phyloP scores from a whole-genome alignment of 2,329 filamentous ascomycete species.

The Penicillium rolfsii region DNA sequence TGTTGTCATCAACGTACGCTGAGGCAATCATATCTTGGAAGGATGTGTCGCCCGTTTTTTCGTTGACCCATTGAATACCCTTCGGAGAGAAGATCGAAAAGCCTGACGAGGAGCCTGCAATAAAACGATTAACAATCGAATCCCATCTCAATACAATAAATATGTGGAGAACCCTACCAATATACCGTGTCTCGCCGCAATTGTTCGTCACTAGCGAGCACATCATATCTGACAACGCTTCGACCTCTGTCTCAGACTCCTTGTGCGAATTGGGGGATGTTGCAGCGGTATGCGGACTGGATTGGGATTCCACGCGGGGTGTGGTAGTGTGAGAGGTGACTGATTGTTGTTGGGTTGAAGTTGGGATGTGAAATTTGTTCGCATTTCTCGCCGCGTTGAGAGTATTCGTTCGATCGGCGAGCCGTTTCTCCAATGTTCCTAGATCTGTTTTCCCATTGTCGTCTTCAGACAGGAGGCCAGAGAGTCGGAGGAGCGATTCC shows the following conservation, averaged over 20 bases:
- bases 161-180: constrained; percentile 63
- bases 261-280: constrained; percentile 58
- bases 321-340: constrained; percentile 48
- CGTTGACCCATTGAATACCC: constrained; percentile 97
- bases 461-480: constrained; percentile 82
- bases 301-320: constrained; percentile 50
- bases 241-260: constrained; percentile 70
- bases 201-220: constrained; percentile 96
- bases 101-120: constrained; percentile 84
- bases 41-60: constrained; percentile 92
- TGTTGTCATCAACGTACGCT: constrained; percentile 89
- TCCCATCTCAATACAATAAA: neutral
- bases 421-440: constrained; percentile 79
- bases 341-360: constrained; percentile 39
- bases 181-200: constrained; percentile 91
- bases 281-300: constrained; percentile 55
- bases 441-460: constrained; percentile 85
- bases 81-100: constrained; percentile 99
- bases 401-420: constrained; percentile 56
- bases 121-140: neutral
- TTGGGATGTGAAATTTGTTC: constrained; percentile 33
- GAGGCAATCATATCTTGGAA: constrained; percentile 95
- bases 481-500: constrained; percentile 86
- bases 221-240: constrained; percentile 96
- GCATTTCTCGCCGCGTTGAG: constrained; percentile 43